These are phyloP conservation scores for Diaporthe longicolla DNA, from an alignment of 2,329 filamentous ascomycete genomes.

Conservation along the genomic window DNA sequence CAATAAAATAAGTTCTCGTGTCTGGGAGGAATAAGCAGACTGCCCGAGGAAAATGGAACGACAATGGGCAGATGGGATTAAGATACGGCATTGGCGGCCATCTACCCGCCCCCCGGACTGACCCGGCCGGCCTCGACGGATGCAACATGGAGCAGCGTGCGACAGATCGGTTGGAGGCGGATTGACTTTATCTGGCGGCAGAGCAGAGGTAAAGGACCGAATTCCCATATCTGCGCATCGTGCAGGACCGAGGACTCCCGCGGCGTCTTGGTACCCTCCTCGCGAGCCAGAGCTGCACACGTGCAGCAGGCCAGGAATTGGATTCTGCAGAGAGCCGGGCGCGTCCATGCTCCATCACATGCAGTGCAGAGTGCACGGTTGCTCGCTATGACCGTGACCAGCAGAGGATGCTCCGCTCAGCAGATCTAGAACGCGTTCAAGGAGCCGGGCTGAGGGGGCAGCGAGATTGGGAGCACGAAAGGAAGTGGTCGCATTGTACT, in stretches of 20 bases:
- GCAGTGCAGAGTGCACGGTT: constrained; percentile 26
- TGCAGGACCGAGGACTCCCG: background rate
- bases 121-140: background rate
- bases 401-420: constrained; percentile 4
- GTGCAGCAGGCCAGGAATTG: background rate
- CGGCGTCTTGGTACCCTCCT: background rate
- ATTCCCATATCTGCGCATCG: constrained; percentile 10
- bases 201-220: constrained; percentile 8
- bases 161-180: constrained; percentile 1
- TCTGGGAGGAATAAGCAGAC: background rate
- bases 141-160: background rate
- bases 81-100: constrained; percentile 3
- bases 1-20: background rate
- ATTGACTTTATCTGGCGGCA: constrained; percentile 19
- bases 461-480: background rate
- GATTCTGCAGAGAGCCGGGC: background rate
- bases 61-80: background rate
- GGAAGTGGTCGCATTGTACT: background rate
- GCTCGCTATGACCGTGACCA: constrained; percentile 26
- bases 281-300: background rate
- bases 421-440: background rate
- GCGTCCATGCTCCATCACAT: constrained; percentile 27
- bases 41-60: background rate
- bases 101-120: background rate
- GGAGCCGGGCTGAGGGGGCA: background rate